Base-by-base conservation (phyloP, 495 filamentous ascomycete genomes). In the Trichoderma orchidacearum region DNA sequence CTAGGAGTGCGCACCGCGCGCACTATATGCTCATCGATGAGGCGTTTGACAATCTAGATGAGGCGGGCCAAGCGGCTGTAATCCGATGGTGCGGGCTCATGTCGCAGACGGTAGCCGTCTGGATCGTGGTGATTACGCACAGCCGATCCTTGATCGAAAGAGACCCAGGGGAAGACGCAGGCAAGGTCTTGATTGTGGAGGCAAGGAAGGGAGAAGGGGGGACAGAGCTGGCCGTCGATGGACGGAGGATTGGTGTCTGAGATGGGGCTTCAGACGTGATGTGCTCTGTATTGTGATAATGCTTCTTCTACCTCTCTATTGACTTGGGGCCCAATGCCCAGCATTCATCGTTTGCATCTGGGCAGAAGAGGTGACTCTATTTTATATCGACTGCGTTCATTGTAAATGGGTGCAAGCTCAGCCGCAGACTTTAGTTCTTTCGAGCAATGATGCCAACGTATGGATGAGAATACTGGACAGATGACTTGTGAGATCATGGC, bases 11-110 rank as follows among this genome's bases (percentile, higher is more conserved):
- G 27, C 66, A 68, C 41, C 59, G 65, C 32, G 61, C 67, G 5
- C 57, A 66, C 41, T 70, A 68, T 30, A 58, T 70, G 30, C 63
- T 70, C 17, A 56, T 70, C 4, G 67, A 70, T 38, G 67, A 70
- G 48, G 67, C 60, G 1, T 68, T 70, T 57, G 67, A 70, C 38
- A 63, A 56, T 21, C 51, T 70, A 12, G 67, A 70, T 23, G 51
- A 41, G 30, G 56, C 57, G 0, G 66, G 66, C n/a, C 66, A 69
- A 57, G 55, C 57, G 45, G 54, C 60, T 5, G 66, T 66, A 12
- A 57, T 62, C 1, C 57, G 62, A 36, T 60, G 61, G 61, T 67
- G 63, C 56, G 48, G 55, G 4, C 30, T 48, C 34, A 50, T 60
- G 48, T 48, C 38, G 38, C 18, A 48, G 38, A 48, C 15, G 36